Evolutionary conservation across 2,329 filamentous ascomycete species (phyloP), one percentile per base, ranked within the genome.

Genomic region (Ophiocordyceps australis): DNA sequence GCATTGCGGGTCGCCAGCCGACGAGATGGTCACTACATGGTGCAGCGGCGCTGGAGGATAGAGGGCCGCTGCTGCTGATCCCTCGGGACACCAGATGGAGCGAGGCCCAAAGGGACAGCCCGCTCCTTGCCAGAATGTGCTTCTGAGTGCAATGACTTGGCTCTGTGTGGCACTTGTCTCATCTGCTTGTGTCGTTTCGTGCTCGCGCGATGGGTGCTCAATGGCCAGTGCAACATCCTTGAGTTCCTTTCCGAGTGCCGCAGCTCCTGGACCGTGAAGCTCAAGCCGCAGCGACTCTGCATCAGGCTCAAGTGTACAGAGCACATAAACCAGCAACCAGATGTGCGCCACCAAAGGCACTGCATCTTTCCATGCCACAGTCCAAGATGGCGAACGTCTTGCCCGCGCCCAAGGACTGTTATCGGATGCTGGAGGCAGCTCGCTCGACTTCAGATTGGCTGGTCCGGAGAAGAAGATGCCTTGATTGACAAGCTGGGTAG

Each of bases 81-180:
- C 49, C 22, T 57, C 54, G 3, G 65, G 58, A 6, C 60, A 56
- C 73, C 73, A 76, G 31, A 61, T 58, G 3, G 71, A 60, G 14
- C 70, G 70, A 23, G 70, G 53, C 9, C 74, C 74, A 29, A 75
- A 63, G 6, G 74, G 74, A 2, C 71, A 74, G 12, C 63, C 72
- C 17, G 73, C 73, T 23, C 73, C 73, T 39, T 77, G 73, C 72
- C 73, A 78, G 54, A 78, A 77, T 18, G 70, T 57, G 43, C 54
- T 55, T 33, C 62, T 57, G 29, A 63, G 52, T 28, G 62, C 41
- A 25, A 67, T 39, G 8, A 50, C 42, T 33, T 44, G 48, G 26
- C 49, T 45, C 14, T 40, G 42, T 24, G 43, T 42, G 24, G 37
- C 29, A 31, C 36, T 37, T 6, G 30, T 29, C 2, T 31, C 26